Base-by-base conservation (phyloP, 116 monocot genomes). In the Papilionanthe hybrid region DNA sequence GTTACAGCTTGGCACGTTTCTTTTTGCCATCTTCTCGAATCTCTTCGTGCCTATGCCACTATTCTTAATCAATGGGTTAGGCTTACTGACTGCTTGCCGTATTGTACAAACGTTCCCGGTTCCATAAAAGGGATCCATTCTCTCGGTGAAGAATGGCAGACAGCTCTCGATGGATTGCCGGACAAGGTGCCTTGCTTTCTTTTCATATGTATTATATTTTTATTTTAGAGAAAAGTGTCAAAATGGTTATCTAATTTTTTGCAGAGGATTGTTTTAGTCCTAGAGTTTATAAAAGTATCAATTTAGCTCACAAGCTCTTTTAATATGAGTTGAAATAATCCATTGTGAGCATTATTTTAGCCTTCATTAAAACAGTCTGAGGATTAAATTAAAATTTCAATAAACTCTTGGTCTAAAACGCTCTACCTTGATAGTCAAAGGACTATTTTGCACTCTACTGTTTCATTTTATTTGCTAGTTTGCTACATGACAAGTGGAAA, bases 81-180 rank as follows among this genome's bases (percentile, higher is more conserved):
- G 68, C 90, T 93, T 73, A 93, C 92, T 44, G 93, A 92, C 72
- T 91, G 93, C 87, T 85, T 96, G 53, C 90, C 90, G 0, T 88
- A 88, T 76, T 77, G 48, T 53, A 78, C 45, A 77, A 85, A 78
- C 22, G 49, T 74, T 32, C 78, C 57, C 44, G 78, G 80, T 49
- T 69, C 78, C 55, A 44, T 78, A 71, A 83, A 79, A 43, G 85
- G 91, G 65, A 86, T 96, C 41, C 88, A 78, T 79, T 53, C 77
- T 37, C 90, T 96, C 74, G 90, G 90, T 60, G 87, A 90, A 30
- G 90, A 96, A 75, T 86, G 90, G 81, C 82, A 90, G 69, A 78
- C 78, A 55, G 84, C 88, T n/a, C 82, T 93, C 76, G 86, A 92
- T 28, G 79, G 85, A 74, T 74, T 96, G 55, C 87, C 92, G 18